Base-by-base conservation (phyloP, 2,329 filamentous ascomycete species). In the Dactylonectria macrodidyma region DNA sequence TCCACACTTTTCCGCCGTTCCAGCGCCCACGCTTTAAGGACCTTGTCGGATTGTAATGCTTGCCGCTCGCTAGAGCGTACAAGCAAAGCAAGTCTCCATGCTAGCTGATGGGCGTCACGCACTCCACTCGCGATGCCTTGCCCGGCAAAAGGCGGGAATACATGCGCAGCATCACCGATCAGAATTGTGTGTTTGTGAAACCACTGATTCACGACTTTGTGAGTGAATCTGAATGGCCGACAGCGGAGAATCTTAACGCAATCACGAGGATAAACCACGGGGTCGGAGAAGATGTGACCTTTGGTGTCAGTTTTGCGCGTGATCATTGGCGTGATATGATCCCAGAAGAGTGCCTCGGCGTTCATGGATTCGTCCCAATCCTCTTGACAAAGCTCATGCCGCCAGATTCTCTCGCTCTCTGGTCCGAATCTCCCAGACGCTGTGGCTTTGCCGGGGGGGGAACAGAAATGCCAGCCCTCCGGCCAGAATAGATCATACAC, bases 111-210 rank as follows among this genome's bases (percentile, higher is more conserved):
- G 3, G 80, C 79, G 59, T 81, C 80, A 2, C 78, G 70, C 16
- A 81, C 59, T 7, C 80, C 79, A 38, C 74, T 76, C 16, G 77
- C 78, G 46, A 81, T 80, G 3, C 79, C 80, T 62, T 81, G 79
- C 0, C 77, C 79, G 6, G 76, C 80, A 62, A 81, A 87, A 3
- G 85, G 85, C 5, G 85, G 85, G 67, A 87, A 87, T 5, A 87
- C 86, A 70, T 87, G 85, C 1, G 85, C 85, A 5, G 85, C 80
- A 66, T 87, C 85, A 16, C 85, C 85, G 50, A 82, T 83, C 0
- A 87, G 75, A 34, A 86, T 77, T 0, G 80, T 81, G 2, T 80
- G 77, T 14, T 76, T 78, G 19, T 79, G 68, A 33, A 80, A 80
- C 85, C 85, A 87, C 38, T 76, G 78, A 65, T 87, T 86, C 64